A percentile compares a stretch with the other conserved stretches of the same genome.
Conservation (phyloP, 2,329 filamentous ascomycete species). For the Aspergillus sp. region DNA sequence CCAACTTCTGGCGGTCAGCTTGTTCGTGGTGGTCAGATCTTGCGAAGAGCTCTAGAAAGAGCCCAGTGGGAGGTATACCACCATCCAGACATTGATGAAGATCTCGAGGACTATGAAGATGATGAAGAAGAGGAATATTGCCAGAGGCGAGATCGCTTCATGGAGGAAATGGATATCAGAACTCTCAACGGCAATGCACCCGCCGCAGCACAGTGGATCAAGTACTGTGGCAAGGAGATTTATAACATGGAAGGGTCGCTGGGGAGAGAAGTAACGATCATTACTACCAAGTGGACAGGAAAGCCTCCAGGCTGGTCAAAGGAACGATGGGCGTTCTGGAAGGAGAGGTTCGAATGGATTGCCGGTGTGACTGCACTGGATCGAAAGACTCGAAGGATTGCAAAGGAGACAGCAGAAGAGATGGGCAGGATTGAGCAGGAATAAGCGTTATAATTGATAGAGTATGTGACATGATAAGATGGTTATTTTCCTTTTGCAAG, state of each 20-base stretch:
- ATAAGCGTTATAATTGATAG: no score
- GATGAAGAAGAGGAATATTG: not conserved
- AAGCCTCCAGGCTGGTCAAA: slow-evolving; percentile 1
- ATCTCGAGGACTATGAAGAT: not conserved
- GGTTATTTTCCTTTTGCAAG: no score
- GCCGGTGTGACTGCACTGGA: no score
- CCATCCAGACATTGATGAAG: not conserved
- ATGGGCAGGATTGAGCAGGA: no score
- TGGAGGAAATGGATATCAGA: slow-evolving; percentile 1
- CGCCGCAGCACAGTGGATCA: slow-evolving; percentile 3
- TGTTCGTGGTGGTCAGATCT: not conserved
- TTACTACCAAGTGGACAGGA: slow-evolving; percentile 1
- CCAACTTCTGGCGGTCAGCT: not conserved
- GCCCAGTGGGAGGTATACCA: not conserved
- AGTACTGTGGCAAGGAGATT: slow-evolving; percentile 1
- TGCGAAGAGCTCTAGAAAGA: slow-evolving; percentile 1
- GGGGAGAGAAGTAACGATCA: not conserved
- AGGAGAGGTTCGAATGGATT: slow-evolving; percentile 3
- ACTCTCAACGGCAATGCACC: slow-evolving; percentile 3
- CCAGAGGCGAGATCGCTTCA: not conserved
- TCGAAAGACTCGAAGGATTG: no score
- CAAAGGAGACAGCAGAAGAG: no score
- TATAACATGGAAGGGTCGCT: not conserved
- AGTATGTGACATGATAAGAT: no score
- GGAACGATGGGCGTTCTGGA: slow-evolving; percentile 7